phyloP scores from a whole-genome alignment of 768 basidiomycete genomes.

The Glaciozyma antarctica region DNA sequence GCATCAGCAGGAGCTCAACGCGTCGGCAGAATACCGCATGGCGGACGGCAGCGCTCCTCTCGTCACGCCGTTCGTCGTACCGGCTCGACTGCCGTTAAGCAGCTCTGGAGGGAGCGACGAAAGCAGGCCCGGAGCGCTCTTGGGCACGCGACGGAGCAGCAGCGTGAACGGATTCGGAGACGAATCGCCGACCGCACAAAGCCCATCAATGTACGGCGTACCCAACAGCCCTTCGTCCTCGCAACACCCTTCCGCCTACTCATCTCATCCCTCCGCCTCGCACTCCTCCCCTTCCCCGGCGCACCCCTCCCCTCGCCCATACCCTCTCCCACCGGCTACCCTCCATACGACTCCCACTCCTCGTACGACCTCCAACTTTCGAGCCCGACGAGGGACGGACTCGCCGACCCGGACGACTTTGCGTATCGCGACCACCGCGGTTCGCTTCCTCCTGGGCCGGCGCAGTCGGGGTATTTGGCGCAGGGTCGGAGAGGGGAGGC shows the following conservation, averaged over 20 bases:
- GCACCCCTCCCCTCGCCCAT: neutral
- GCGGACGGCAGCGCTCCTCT: slow-evolving; percentile 23
- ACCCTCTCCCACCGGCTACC: neutral
- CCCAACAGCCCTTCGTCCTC: slow-evolving; percentile 5
- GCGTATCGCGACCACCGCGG: slow-evolving; percentile 4
- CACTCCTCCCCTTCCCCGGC: neutral
- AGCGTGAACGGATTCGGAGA: neutral
- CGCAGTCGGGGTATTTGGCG: neutral
- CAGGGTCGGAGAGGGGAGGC: neutral
- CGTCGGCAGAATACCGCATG: slow-evolving; percentile 18
- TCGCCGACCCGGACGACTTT: slow-evolving; percentile 27
- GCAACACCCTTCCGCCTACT: neutral
- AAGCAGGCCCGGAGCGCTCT: no score
- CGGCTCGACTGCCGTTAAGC: neutral
- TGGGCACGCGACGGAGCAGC: no score
- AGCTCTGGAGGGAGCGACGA: neutral
- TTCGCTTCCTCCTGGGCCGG: neutral
- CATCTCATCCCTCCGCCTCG: neutral
- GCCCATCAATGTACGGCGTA: neutral
- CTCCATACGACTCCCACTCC: slow-evolving; percentile 4
- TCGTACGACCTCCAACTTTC: neutral
- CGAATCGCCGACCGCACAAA: neutral
- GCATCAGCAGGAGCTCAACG: slow-evolving; percentile 1
- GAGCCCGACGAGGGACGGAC: slow-evolving; percentile 2
- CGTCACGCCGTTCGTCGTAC: slow-evolving; percentile 23